Base-by-base conservation (phyloP, 2,329 filamentous ascomycete species). In the Thielaviopsis ethacetica region DNA sequence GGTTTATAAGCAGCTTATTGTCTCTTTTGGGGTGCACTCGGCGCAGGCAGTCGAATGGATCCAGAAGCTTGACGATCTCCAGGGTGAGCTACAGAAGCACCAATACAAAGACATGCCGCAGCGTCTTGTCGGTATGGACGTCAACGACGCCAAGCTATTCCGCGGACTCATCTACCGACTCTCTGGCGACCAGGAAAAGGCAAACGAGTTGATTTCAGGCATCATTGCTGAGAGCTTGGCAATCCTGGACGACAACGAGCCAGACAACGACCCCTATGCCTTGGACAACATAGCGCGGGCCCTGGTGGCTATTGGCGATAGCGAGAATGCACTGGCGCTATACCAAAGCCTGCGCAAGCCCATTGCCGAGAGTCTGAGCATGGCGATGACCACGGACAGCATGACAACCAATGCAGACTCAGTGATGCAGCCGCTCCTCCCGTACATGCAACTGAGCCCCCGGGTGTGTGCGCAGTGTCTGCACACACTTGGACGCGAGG, bases 71-170 rank as follows among this genome's bases (percentile, higher is more conserved):
- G 68, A 73, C 57, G 63, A 63, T 52, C 67, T 74, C 5, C 69
- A 69, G 59, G 59, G 63, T 5, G 70, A 72, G 64, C 71, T 73
- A 55, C 66, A 66, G 57, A 65, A 67, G 26, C 70, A 73, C 21
- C 69, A 71, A 55, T 71, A 71, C 57, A 65, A 67, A 2, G 68
- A 74, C 22, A 71, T 74, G 62, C 72, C 72, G 3, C 63, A 70
- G 21, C 67, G 68, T 59, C 71, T 73, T 64, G 67, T 71, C 1
- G 72, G 72, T 0, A 71, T 71, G 0, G 72, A 74, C 38, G 67
- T 73, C 61, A 74, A 74, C 56, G 68, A 69, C 1, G 72, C 72
- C 0, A 68, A 70, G 17, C 69, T 74, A 22, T 74, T 72, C 61
- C 67, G 73, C 12, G 67, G 70, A 1, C 65, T 72, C 15, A 68